Percentiles rank a stretch among this genome's conserved stretches.
Evolutionary conservation across 73 alveolate genomes (phyloP).

Genomic region (Diophrys sp.): DNA sequence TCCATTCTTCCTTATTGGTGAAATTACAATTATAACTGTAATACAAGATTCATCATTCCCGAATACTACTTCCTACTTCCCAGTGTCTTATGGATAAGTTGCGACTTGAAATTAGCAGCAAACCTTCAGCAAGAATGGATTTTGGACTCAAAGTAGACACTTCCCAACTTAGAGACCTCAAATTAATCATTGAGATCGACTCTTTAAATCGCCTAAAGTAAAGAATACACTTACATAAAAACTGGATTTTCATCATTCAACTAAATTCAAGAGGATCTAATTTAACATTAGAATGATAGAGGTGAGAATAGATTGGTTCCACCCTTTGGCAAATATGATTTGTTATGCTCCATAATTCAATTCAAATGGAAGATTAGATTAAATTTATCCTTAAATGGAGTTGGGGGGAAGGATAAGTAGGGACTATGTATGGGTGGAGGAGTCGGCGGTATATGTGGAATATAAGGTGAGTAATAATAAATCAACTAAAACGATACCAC

Average conservation of each 20-base stretch:
- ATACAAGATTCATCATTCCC: slow-evolving; percentile 28
- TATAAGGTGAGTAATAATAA: no score
- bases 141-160: slow-evolving; percentile 19
- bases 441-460: no score
- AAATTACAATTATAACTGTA: slow-evolving; percentile 43
- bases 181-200: no score
- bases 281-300: slow-evolving; percentile 26
- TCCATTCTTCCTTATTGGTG: slow-evolving; percentile 38
- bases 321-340: slow-evolving; percentile 36
- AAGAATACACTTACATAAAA: slow-evolving; percentile 68
- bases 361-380: no score
- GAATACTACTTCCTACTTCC: slow-evolving; percentile 44
- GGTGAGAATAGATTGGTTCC: slow-evolving; percentile 42
- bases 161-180: slow-evolving; percentile 61
- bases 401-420: no score
- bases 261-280: slow-evolving; percentile 57
- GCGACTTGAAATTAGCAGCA: slow-evolving; percentile 43
- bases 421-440: no score
- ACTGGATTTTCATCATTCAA: slow-evolving; percentile 55
- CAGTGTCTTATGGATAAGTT: slow-evolving; percentile 43
- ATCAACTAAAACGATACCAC: no score
- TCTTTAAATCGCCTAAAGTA: slow-evolving; percentile 63
- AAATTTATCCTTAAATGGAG: no score
- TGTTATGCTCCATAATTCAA: no score
- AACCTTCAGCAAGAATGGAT: slow-evolving; percentile 41